These are phyloP conservation scores for Coelastrella sp. DNA, from an alignment of 139 green algal genomes.

Conservation along the genomic window DNA sequence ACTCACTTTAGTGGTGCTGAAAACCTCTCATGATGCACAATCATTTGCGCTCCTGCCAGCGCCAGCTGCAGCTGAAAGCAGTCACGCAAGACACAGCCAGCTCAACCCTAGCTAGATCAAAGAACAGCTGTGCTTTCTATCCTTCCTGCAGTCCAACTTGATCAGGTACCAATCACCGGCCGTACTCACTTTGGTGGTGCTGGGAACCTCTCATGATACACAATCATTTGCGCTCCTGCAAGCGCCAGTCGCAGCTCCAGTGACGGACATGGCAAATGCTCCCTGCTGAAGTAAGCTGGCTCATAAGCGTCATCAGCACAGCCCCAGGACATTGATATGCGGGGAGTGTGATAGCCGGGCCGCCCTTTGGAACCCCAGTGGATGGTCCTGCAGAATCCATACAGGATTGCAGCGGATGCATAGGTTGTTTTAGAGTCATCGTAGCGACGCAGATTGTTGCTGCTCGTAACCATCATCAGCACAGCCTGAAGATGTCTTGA, in stretches of 20 bases:
- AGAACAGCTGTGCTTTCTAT: too few species aligned
- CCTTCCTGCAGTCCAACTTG: too few species aligned
- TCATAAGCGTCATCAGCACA: constrained; percentile 64
- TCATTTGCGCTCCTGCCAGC: constrained; percentile 69
- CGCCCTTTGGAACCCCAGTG: constrained; percentile 73
- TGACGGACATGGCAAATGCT: constrained; percentile 64
- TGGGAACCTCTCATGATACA: constrained; percentile 75
- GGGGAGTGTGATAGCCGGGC: constrained; percentile 56
- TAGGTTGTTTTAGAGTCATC: not conserved
- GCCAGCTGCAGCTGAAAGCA: too few species aligned
- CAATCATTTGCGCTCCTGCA: constrained; percentile 67
- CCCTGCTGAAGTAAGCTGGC: constrained; percentile 60
- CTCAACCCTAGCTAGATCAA: too few species aligned
- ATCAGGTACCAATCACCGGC: too few species aligned
- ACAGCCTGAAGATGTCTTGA: too few species aligned
- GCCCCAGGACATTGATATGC: constrained; percentile 67
- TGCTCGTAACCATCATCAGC: too few species aligned
- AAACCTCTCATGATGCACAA: constrained; percentile 77
- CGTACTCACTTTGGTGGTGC: constrained; percentile 33
- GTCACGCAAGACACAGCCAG: too few species aligned
- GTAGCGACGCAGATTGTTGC: too few species aligned
- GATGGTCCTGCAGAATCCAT: constrained; percentile 65
- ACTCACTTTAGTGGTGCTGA: constrained; percentile 33
- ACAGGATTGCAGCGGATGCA: not conserved
- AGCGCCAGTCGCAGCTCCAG: constrained; percentile 60